These are phyloP conservation scores for Ramaria rubella DNA, from an alignment of 768 basidiomycete genomes.

Conservation along the genomic window DNA sequence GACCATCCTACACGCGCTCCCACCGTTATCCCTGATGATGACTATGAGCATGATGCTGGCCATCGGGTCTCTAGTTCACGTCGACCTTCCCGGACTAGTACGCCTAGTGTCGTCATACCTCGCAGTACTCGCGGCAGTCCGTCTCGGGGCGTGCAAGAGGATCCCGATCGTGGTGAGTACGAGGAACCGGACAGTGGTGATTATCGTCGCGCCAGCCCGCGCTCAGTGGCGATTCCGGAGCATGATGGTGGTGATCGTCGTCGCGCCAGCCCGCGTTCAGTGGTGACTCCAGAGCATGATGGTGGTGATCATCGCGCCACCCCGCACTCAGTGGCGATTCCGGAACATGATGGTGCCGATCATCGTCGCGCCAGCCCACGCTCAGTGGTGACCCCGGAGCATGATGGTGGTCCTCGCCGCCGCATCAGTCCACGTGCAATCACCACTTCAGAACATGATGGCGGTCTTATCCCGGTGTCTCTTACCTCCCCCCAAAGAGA, in stretches of 20 bases:
- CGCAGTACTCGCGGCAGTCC: background rate
- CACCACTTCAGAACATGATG: background rate
- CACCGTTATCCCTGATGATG: slow-evolving; percentile 6
- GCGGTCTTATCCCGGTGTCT: background rate
- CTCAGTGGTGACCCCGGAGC: too few species aligned
- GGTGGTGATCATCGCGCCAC: too few species aligned
- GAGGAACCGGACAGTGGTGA: too few species aligned
- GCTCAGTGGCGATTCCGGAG: too few species aligned
- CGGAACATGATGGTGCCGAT: too few species aligned
- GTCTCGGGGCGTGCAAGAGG: background rate
- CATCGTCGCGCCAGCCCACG: too few species aligned
- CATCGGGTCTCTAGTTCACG: background rate
- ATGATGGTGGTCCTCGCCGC: too few species aligned
- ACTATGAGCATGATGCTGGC: background rate
- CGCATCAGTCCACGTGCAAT: background rate
- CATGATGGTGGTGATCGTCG: too few species aligned
- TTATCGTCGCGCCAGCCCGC: too few species aligned
- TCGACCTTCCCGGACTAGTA: background rate
- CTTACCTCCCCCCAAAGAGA: background rate
- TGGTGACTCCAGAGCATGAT: too few species aligned
- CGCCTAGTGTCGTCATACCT: background rate
- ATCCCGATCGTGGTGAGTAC: background rate
- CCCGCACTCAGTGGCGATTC: too few species aligned
- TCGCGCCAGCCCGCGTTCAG: too few species aligned
- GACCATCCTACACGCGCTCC: background rate